Evolutionary conservation across 1,284 basidiomycete genomes (phyloP), one percentile per base, ranked within the genome.

Genomic region (Porodaedalea pini): DNA sequence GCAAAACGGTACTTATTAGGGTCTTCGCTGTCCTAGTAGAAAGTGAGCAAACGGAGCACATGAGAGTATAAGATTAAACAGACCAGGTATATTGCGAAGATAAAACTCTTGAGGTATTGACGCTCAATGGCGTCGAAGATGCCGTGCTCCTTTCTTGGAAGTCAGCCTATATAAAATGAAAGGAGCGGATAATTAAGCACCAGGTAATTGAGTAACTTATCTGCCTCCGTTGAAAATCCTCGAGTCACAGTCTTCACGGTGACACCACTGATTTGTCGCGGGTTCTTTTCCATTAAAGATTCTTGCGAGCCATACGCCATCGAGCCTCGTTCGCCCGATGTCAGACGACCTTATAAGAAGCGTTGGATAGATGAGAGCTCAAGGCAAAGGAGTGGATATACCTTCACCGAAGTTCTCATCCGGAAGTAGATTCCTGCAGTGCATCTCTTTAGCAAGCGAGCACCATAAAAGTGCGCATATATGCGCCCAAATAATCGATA

Each of bases 21-120:
- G 70, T 91, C 86, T 62, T 86, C 80, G 61, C 74, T 81, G 64
- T 91, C 88, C 88, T 90, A 39, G 10, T 27, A 47, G n/a, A 25
- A 15, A 7, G 27, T 47, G 45, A 25, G 15, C 7, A 47, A 29
- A 4, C 6, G 11, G 51, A 47, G 47, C 29, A 39, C 11, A 31
- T 1, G 21, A 13, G 32, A 11, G 23, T 37, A 34, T 29, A 7
- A 34, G 29, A 10, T 23, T 36, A 45, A 7, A 44, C 80, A 59
- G 59, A 89, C 88, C 61, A 93, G 73, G 67, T 90, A 92, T 58
- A 93, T 82, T 2, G 85, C 91, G 64, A 93, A 88, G 54, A 91
- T 85, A 68, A 91, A 88, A 62, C 84, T 86, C 36, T 82, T 81
- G 50, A 92, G 77, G 69, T 89, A 92, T 63, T 83, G 81, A 66